Conservation (phyloP, 164 flowering plant species). For the Tetracentron sinense region DNA sequence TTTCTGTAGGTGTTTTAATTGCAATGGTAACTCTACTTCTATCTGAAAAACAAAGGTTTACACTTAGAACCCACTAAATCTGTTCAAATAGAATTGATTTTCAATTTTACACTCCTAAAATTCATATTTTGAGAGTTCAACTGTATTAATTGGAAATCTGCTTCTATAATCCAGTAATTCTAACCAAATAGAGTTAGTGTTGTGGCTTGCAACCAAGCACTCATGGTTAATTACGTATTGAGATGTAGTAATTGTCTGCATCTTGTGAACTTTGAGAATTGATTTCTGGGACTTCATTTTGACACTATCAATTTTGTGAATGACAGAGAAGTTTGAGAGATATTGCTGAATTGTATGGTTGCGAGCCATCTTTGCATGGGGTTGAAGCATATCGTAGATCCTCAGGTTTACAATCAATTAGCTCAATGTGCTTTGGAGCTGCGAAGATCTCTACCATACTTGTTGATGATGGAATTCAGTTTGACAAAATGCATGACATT, state of each 20-base stretch:
- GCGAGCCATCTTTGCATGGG: constrained; percentile 47
- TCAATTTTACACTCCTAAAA: no score
- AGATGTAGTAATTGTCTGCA: not conserved
- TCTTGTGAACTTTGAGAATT: not conserved
- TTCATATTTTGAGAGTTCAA: no score
- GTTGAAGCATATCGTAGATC: constrained; percentile 51
- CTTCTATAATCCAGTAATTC: no score
- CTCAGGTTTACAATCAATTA: constrained; percentile 50
- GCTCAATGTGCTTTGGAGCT: constrained; percentile 57
- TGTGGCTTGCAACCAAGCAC: no score
- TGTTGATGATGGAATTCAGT: constrained; percentile 79
- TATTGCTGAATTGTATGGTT: constrained; percentile 72
- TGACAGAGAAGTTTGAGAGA: constrained; percentile 80
- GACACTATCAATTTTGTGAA: not conserved
- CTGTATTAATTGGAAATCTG: no score
- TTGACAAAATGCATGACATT: constrained; percentile 64
- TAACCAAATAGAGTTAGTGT: no score
- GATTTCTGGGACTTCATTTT: not conserved
- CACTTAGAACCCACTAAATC: no score
- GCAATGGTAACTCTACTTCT: no score
- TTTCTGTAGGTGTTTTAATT: no score
- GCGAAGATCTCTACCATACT: constrained; percentile 61
- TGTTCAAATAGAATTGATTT: no score
- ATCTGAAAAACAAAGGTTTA: no score
- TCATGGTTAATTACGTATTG: no score